phyloP scores from a whole-genome alignment of 2,329 filamentous ascomycete species.

The Ophiocordyceps camponoti-rufipedis region DNA sequence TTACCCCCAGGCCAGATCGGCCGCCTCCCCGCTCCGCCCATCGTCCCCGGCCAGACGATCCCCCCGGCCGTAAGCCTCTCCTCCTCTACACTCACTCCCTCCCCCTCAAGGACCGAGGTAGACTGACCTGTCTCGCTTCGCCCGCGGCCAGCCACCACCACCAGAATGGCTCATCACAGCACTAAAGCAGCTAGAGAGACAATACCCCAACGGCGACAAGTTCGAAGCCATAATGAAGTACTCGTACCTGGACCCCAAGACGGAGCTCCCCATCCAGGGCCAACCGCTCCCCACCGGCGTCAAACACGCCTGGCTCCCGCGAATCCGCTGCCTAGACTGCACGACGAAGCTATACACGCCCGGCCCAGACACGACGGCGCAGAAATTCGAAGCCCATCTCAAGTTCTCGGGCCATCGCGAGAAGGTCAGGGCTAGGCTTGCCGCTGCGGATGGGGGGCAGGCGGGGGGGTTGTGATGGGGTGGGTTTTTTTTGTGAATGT shows the following conservation, averaged over 20 bases:
- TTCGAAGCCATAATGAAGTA: conserved; percentile 91
- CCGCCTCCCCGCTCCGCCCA: conserved; percentile 48
- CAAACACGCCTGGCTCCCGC: conserved; percentile 68
- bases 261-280: conserved; percentile 43
- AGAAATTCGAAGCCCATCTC: conserved; percentile 85
- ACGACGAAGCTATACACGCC: conserved; percentile 88
- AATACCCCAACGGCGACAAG: conserved; percentile 55
- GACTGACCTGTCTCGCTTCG: neutral
- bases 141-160: conserved; percentile 47
- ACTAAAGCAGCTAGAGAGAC: conserved; percentile 49
- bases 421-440: conserved; percentile 30
- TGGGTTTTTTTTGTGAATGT: too few relatives aligned
- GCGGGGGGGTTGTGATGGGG: neutral
- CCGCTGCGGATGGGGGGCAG: conserved; percentile 2
- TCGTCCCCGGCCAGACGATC: conserved; percentile 33
- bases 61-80: conserved; percentile 40
- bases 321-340: conserved; percentile 84
- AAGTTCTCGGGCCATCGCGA: conserved; percentile 68
- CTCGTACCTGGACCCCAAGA: conserved; percentile 57
- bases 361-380: conserved; percentile 65
- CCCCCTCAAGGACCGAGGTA: neutral
- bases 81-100: neutral
- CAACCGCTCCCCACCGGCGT: conserved; percentile 41
- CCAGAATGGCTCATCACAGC: conserved; percentile 71
- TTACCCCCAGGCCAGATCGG: conserved; percentile 39